Percentiles rank a stretch among this genome's conserved stretches.
These are phyloP conservation scores for Ensete glaucum DNA, from an alignment of 176 grass and related monocot genomes.

Conservation along the genomic window DNA sequence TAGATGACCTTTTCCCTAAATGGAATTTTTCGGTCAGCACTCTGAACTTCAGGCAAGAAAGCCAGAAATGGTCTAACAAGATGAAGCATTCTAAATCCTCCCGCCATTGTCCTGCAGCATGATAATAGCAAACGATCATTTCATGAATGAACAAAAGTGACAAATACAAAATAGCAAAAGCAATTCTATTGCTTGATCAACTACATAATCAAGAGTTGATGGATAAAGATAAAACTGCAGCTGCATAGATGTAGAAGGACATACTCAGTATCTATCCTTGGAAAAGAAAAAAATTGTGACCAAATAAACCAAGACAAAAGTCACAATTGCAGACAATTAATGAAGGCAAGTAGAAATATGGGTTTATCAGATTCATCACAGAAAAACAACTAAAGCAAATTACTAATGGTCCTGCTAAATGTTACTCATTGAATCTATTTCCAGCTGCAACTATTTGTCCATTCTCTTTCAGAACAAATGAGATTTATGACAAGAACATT, in stretches of 20 bases:
- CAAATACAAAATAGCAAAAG: not conserved
- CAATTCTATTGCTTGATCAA: not conserved
- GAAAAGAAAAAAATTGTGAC: not conserved
- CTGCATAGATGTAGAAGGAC: not conserved
- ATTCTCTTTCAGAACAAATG: not conserved
- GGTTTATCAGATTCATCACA: not conserved
- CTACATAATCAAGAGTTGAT: not conserved
- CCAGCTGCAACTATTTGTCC: not conserved
- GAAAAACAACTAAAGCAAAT: not conserved
- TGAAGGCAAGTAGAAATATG: not conserved
- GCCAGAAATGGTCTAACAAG: slow-evolving; percentile 88
- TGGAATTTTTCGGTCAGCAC: slow-evolving; percentile 80
- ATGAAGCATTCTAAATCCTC: slow-evolving; percentile 83
- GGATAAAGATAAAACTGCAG: not conserved
- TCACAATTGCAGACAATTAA: not conserved
- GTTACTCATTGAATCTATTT: not conserved
- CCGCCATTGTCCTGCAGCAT: slow-evolving; percentile 38
- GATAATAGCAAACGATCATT: not conserved
- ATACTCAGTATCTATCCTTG: not conserved
- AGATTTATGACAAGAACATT: not conserved
- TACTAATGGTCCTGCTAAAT: not conserved
- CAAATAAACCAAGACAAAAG: not conserved
- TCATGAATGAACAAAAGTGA: not conserved
- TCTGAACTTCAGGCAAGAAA: slow-evolving; percentile 90
- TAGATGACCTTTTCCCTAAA: slow-evolving; percentile 94